Percentiles rank a stretch among this genome's conserved stretches.
Conservation (phyloP, 176 grass and related monocot genomes). For the Ensete glaucum region DNA sequence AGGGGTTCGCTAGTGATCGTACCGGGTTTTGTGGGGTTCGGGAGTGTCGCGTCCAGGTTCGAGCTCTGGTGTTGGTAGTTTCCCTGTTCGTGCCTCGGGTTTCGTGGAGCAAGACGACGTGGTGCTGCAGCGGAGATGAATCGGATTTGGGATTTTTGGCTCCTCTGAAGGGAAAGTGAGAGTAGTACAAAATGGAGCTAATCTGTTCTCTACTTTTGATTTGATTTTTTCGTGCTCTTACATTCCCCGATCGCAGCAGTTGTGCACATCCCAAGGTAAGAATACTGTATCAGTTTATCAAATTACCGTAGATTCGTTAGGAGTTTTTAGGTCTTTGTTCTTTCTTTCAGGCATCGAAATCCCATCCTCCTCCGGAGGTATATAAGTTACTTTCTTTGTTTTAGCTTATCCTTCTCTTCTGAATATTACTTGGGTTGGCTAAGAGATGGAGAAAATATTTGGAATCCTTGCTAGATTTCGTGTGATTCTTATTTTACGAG, state of each 20-base stretch:
- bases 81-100: background rate
- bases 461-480: background rate
- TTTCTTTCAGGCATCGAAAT: background rate
- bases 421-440: background rate
- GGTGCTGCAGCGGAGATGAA: background rate
- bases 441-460: background rate
- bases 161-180: background rate
- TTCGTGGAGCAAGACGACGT: background rate
- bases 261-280: background rate
- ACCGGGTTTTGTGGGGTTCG: slow-evolving; percentile 3
- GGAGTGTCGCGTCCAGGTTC: background rate
- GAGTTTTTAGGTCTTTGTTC: background rate
- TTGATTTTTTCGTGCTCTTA: background rate
- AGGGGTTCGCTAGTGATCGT: background rate
- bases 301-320: background rate
- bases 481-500: background rate
- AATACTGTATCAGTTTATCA: background rate
- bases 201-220: background rate
- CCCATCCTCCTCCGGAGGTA: background rate
- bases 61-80: background rate
- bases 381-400: background rate
- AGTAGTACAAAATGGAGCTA: background rate
- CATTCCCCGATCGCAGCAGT: background rate
- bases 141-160: background rate
- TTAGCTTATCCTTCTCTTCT: background rate